A percentile compares a stretch with the other conserved stretches of the same genome.
phyloP scores from a whole-genome alignment of 192 early-diverging fungal genomes.

The Gamsiella multidivaricata region DNA sequence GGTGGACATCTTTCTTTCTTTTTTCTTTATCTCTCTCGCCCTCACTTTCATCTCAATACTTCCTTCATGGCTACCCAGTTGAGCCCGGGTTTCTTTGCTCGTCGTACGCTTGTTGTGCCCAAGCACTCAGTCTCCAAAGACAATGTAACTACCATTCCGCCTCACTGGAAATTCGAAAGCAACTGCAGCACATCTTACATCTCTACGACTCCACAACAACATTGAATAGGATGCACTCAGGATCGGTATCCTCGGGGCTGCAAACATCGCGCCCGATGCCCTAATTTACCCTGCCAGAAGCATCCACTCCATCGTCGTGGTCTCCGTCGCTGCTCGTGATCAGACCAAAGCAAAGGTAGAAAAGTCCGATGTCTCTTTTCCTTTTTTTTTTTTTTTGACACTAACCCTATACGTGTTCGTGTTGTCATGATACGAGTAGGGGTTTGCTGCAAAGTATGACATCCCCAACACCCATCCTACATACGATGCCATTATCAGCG shows the following conservation, averaged over 20 bases:
- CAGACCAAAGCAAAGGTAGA: constrained; percentile 35
- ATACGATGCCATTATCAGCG: constrained; percentile 61
- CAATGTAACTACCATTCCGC: constrained; percentile 1
- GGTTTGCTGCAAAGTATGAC: constrained; percentile 54
- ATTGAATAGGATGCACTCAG: constrained; percentile 53
- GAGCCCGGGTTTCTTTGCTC: constrained; percentile 8
- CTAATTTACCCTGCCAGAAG: constrained; percentile 54
- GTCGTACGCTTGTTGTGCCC: not conserved
- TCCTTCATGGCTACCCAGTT: not conserved
- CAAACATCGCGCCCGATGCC: constrained; percentile 59
- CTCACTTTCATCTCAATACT: not conserved
- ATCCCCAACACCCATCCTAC: constrained; percentile 59
- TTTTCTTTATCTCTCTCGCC: too few species aligned
- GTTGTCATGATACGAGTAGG: constrained; percentile 26
- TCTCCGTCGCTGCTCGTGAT: constrained; percentile 65
- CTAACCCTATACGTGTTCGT: not conserved
- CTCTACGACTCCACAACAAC: not conserved
- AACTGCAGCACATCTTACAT: not conserved
- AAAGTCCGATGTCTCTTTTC: not conserved
- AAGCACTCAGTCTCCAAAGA: constrained; percentile 15
- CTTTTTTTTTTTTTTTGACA: not conserved
- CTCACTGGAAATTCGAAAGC: too few species aligned
- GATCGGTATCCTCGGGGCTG: constrained; percentile 64
- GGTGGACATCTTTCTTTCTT: too few species aligned
- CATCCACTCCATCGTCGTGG: constrained; percentile 38